Evolutionary conservation across 306 rosid species (phyloP).

Genomic region (Rosa multiflora): DNA sequence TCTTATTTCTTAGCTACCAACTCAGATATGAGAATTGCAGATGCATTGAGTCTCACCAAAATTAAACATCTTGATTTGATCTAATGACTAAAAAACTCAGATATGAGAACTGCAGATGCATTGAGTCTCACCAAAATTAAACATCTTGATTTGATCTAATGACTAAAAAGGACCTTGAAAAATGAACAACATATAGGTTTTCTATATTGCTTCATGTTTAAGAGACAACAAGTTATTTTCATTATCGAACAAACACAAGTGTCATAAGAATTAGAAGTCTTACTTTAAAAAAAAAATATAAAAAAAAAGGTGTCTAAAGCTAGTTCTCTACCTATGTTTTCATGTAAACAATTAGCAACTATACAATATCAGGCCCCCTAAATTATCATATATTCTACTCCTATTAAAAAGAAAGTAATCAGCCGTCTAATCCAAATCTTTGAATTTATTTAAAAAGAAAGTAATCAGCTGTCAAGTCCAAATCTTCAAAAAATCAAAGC

Average conservation of each 20-base stretch:
- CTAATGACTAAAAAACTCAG: background rate
- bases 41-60: background rate
- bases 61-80: background rate
- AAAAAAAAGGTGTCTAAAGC: background rate
- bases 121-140: background rate
- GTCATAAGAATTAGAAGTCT: background rate
- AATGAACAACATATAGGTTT: background rate
- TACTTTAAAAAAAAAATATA: background rate
- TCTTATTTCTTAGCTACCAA: slow-evolving; percentile 1
- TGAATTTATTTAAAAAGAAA: background rate
- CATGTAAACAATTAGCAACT: background rate
- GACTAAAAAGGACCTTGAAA: slow-evolving; percentile 6
- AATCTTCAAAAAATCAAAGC: background rate
- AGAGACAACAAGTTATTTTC: background rate
- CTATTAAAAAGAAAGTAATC: background rate
- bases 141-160: background rate
- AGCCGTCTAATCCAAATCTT: background rate
- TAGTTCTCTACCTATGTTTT: background rate
- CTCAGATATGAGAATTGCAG: background rate
- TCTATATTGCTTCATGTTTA: background rate
- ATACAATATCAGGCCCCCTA: background rate
- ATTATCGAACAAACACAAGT: too few relatives aligned
- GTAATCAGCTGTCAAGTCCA: background rate
- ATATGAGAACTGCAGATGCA: background rate
- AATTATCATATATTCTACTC: background rate